These are phyloP conservation scores for Camellia lanceoleosa DNA, from an alignment of 148 eudicot genomes.

Conservation along the genomic window DNA sequence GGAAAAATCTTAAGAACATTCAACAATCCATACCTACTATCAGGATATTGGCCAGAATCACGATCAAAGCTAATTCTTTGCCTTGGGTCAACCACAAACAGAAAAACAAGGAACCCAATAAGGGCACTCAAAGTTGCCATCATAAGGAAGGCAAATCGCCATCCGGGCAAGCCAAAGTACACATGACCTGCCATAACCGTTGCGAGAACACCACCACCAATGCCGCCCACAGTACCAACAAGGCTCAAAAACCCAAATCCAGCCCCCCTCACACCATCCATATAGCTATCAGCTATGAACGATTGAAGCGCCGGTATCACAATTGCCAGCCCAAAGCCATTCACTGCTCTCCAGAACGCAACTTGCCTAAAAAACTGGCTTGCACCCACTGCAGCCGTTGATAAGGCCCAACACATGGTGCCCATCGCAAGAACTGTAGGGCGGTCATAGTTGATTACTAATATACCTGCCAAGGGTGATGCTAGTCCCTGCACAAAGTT, in stretches of 20 bases:
- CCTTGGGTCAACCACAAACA: slow-evolving; percentile 80
- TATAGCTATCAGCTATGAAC: slow-evolving; percentile 84
- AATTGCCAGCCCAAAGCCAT: slow-evolving; percentile 94
- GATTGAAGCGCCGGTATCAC: slow-evolving; percentile 97
- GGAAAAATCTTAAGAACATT: background rate
- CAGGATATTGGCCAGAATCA: slow-evolving; percentile 26
- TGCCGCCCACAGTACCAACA: slow-evolving; percentile 80
- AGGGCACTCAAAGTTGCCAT: slow-evolving; percentile 65
- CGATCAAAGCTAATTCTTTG: slow-evolving; percentile 17
- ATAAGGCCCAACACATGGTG: slow-evolving; percentile 84
- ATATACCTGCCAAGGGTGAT: slow-evolving; percentile 88
- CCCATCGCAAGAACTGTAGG: slow-evolving; percentile 88
- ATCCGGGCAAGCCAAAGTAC: slow-evolving; percentile 78
- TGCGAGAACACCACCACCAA: slow-evolving; percentile 86
- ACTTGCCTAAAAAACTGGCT: slow-evolving; percentile 68
- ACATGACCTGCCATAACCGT: slow-evolving; percentile 82
- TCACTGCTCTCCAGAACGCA: slow-evolving; percentile 86
- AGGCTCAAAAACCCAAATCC: slow-evolving; percentile 84
- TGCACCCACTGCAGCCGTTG: slow-evolving; percentile 92
- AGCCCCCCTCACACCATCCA: slow-evolving; percentile 70
- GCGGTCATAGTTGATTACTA: slow-evolving; percentile 79
- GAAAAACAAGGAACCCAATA: slow-evolving; percentile 65
- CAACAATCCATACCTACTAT: slow-evolving; percentile 46
- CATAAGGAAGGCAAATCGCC: slow-evolving; percentile 77
- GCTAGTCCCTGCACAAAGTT: slow-evolving; percentile 77